Conservation (phyloP, 1,139 yeast genomes). For the Tardiomyces digboiensis region DNA sequence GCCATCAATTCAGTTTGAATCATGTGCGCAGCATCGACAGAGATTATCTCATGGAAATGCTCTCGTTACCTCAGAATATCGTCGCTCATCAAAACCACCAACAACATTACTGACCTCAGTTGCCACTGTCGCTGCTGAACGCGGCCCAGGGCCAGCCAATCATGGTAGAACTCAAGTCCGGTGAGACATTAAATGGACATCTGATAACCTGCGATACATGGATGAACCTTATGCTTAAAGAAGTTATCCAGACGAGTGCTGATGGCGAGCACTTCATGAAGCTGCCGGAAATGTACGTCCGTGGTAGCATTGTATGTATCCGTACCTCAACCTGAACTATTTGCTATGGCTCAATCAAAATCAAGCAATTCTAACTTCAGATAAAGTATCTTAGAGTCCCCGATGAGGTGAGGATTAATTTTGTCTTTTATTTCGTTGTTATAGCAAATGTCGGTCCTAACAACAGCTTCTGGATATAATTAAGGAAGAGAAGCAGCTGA, state of each 20-base stretch:
- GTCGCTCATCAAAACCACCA: too few relatives aligned
- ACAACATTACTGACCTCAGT: constrained; percentile 28
- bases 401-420: constrained; percentile 27
- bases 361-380: constrained; percentile 6
- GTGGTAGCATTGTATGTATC: constrained; percentile 43
- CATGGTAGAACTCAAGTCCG: constrained; percentile 85
- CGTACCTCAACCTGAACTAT: constrained; percentile 29
- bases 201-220: constrained; percentile 84
- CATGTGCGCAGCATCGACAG: too few relatives aligned
- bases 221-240: constrained; percentile 85
- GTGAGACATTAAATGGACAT: constrained; percentile 83
- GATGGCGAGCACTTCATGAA: constrained; percentile 60
- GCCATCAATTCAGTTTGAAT: too few relatives aligned
- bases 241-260: constrained; percentile 67
- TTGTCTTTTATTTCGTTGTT: neutral
- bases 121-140: constrained; percentile 83
- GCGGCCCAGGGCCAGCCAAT: constrained; percentile 88
- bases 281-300: constrained; percentile 69
- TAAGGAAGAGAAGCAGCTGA: constrained; percentile 76
- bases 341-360: constrained; percentile 1
- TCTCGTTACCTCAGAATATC: too few relatives aligned
- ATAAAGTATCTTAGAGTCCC: constrained; percentile 59
- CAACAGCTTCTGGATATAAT: constrained; percentile 32
- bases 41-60: too few relatives aligned
- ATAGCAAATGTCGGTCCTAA: neutral